These are phyloP conservation scores for Lignosus rhinocerotis DNA, from an alignment of 1,284 basidiomycete species.

Conservation along the genomic window DNA sequence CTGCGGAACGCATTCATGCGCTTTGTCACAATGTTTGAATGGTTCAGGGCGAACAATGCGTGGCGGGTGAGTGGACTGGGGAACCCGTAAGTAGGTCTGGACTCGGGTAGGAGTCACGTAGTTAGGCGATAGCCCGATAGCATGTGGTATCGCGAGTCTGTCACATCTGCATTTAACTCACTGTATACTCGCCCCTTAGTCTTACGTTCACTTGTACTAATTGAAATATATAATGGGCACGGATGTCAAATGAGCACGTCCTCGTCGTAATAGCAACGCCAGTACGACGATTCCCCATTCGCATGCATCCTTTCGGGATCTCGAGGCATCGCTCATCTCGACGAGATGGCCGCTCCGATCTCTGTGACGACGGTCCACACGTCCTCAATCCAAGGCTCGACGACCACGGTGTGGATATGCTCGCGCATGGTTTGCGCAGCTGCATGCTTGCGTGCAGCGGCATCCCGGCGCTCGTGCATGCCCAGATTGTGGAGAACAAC, in stretches of 20 bases:
- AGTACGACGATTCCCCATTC: too few species aligned
- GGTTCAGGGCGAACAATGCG: conserved; percentile 23
- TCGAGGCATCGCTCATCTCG: conserved; percentile 33
- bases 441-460: conserved; percentile 49
- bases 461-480: conserved; percentile 54
- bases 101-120: not conserved
- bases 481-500: conserved; percentile 72
- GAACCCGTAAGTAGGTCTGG: conserved; percentile 5
- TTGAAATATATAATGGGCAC: too few species aligned
- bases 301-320: not conserved
- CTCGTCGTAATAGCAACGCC: too few species aligned
- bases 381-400: conserved; percentile 54
- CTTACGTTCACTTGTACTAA: too few species aligned
- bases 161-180: too few species aligned
- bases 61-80: conserved; percentile 31
- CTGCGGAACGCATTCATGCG: conserved; percentile 27
- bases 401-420: conserved; percentile 40
- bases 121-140: too few species aligned
- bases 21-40: conserved; percentile 22
- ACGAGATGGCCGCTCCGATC: conserved; percentile 57
- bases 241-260: too few species aligned
- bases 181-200: too few species aligned
- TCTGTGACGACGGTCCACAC: conserved; percentile 59
- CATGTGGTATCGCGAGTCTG: too few species aligned
- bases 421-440: conserved; percentile 44